Percentiles rank a stretch among this genome's conserved stretches.
Conservation (phyloP, 164 flowering plant species). For the Saururus chinensis region DNA sequence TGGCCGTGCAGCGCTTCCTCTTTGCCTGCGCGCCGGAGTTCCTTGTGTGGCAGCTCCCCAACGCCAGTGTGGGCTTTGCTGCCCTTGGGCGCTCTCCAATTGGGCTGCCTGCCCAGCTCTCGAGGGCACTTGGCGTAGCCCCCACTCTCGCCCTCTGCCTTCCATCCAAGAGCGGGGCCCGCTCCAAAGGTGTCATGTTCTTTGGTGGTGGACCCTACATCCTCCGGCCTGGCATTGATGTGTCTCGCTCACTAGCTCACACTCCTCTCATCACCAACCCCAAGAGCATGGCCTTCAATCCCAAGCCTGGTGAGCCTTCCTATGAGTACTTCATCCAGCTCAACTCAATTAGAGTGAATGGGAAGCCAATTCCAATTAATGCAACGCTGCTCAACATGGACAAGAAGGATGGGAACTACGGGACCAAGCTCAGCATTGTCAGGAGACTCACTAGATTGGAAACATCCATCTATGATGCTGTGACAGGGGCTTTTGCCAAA, state of each 20-base stretch:
- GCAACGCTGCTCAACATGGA: neutral
- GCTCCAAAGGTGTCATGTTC: neutral
- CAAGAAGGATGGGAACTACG: neutral
- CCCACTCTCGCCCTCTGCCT: neutral
- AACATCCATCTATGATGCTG: neutral
- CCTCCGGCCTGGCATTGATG: neutral
- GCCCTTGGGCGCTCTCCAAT: neutral
- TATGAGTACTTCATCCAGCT: neutral
- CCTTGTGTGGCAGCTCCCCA: neutral
- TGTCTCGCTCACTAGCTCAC: neutral
- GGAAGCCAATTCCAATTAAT: neutral
- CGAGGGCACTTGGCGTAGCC: neutral
- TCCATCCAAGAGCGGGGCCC: neutral
- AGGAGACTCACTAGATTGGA: neutral
- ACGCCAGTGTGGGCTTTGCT: neutral
- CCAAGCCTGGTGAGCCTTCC: neutral
- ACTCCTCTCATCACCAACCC: neutral
- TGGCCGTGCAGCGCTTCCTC: neutral
- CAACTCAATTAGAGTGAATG: neutral
- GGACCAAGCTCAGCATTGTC: neutral
- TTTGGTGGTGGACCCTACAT: neutral
- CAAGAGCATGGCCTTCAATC: neutral
- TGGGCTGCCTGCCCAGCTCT: neutral
- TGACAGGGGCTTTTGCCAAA: neutral
- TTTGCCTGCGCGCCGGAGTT: neutral